phyloP scores from a whole-genome alignment of 768 basidiomycete species.

The Cystobasidiopsis lactophilus region DNA sequence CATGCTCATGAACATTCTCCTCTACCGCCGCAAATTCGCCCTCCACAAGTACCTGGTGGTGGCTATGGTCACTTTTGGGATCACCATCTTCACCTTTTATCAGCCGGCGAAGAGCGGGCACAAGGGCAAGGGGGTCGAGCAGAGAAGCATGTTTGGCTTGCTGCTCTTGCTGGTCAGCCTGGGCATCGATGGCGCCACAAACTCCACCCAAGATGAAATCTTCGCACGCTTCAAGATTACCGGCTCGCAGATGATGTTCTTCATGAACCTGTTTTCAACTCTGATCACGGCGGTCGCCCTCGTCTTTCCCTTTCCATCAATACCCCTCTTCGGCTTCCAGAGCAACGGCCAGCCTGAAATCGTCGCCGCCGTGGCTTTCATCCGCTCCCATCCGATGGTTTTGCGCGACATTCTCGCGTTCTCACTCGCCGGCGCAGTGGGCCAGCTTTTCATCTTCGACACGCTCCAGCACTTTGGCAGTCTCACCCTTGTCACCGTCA shows the following conservation, averaged over 20 bases:
- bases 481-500: constrained; percentile 59
- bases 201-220: constrained; percentile 93
- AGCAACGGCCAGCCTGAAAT: constrained; percentile 35
- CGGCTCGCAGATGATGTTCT: constrained; percentile 99
- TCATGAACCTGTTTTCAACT: constrained; percentile 77
- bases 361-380: constrained; percentile 44
- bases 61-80: constrained; percentile 63
- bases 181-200: constrained; percentile 71
- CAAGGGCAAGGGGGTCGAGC: constrained; percentile 29
- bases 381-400: constrained; percentile 53
- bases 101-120: constrained; percentile 14
- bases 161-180: constrained; percentile 65
- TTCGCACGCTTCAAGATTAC: constrained; percentile 50
- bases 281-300: constrained; percentile 48
- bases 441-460: constrained; percentile 94
- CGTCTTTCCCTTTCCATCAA: constrained; percentile 28
- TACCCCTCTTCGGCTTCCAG: constrained; percentile 39
- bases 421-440: constrained; percentile 71
- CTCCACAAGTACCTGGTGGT: constrained; percentile 92
- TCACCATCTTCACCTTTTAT: constrained; percentile 60
- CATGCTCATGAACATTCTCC: constrained; percentile 86
- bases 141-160: constrained; percentile 43
- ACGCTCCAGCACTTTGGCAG: constrained; percentile 53
- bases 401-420: constrained; percentile 56
- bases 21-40: constrained; percentile 81